These are phyloP conservation scores for Neoconidiobolus thromboides DNA, from an alignment of 371 early-diverging fungal species.

Conservation along the genomic window DNA sequence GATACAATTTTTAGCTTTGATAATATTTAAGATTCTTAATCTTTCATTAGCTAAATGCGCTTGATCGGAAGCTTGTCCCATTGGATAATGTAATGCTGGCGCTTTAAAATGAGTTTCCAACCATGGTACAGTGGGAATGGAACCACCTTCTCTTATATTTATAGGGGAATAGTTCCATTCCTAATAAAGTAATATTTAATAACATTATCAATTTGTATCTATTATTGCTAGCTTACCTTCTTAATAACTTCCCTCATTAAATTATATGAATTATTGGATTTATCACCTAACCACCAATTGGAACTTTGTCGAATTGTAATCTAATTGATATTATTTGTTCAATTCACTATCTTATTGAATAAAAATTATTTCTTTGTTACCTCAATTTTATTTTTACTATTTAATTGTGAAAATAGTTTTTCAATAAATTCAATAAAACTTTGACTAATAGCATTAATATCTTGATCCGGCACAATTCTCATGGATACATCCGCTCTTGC, in stretches of 20 bases:
- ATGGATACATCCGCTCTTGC: slow-evolving; percentile 55
- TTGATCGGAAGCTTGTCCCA: slow-evolving; percentile 59
- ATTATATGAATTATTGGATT: slow-evolving; percentile 38
- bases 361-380: slow-evolving; percentile 9
- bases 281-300: slow-evolving; percentile 66
- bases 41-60: slow-evolving; percentile 65
- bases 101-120: slow-evolving; percentile 50
- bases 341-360: neutral
- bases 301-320: slow-evolving; percentile 37
- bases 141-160: slow-evolving; percentile 64
- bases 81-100: slow-evolving; percentile 54
- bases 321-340: slow-evolving; percentile 10
- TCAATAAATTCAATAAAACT: slow-evolving; percentile 32
- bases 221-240: slow-evolving; percentile 5
- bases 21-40: slow-evolving; percentile 22
- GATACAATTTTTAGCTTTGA: too few relatives aligned
- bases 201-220: neutral
- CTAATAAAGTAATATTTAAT: slow-evolving; percentile 5
- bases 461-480: slow-evolving; percentile 67
- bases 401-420: slow-evolving; percentile 23
- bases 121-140: slow-evolving; percentile 66
- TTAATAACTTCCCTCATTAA: slow-evolving; percentile 44
- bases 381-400: slow-evolving; percentile 29
- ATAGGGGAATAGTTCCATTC: slow-evolving; percentile 39
- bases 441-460: slow-evolving; percentile 31